Evolutionary conservation across 768 basidiomycete genomes (phyloP).

Genomic region (Amyloporia xantha): DNA sequence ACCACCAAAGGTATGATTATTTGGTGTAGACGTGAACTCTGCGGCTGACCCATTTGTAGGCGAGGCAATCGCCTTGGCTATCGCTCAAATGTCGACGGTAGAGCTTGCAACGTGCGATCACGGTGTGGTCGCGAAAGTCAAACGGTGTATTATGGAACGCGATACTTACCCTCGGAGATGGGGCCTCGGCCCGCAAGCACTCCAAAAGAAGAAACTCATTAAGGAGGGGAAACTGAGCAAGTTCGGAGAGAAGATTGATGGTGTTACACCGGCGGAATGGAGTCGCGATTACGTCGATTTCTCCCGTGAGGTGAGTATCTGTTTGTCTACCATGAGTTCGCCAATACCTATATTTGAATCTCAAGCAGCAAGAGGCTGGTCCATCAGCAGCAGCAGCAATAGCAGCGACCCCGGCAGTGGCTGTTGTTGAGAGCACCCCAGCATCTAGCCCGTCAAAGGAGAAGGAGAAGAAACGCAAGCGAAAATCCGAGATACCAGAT

Average conservation of each 20-base stretch:
- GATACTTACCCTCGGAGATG: constrained; percentile 97
- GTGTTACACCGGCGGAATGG: constrained; percentile 88
- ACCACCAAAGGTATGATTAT: constrained; percentile 84
- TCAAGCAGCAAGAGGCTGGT: constrained; percentile 37
- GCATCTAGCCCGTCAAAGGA: constrained; percentile 33
- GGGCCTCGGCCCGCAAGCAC: constrained; percentile 96
- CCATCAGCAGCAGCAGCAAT: constrained; percentile 24
- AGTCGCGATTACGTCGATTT: constrained; percentile 92
- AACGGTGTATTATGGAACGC: constrained; percentile 99
- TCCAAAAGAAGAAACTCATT: constrained; percentile 97
- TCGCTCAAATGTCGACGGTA: constrained; percentile 98
- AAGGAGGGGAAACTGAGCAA: constrained; percentile 97
- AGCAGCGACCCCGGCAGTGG: constrained; percentile 12
- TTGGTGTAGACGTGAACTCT: no score
- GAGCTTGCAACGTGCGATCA: constrained; percentile 98
- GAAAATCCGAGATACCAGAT: constrained; percentile 56
- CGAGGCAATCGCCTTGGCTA: constrained; percentile 90
- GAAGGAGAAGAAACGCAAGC: constrained; percentile 81
- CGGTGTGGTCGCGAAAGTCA: constrained; percentile 98
- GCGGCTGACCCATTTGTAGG: no score
- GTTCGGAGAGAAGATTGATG: constrained; percentile 84
- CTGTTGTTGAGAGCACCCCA: constrained; percentile 18
- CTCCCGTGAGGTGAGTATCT: constrained; percentile 56
- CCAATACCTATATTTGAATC: neutral
- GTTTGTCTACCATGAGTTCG: no score